Percentiles rank a stretch among this genome's conserved stretches.
Evolutionary conservation across 306 rosid species (phyloP).

Genomic region (Castanopsis chinensis): DNA sequence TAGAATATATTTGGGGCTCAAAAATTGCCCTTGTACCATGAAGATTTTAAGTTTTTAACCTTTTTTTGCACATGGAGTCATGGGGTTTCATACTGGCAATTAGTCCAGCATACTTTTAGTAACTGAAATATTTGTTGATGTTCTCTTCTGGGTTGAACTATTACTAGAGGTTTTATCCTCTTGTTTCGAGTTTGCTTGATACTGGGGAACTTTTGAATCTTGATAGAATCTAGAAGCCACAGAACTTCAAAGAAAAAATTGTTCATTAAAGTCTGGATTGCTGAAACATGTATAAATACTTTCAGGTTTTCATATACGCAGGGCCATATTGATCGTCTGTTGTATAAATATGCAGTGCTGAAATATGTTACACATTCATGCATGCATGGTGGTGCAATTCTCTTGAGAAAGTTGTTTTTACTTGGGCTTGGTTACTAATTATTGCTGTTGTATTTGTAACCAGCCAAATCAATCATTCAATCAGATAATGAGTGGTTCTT

Average conservation of each 20-base stretch:
- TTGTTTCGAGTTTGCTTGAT: not conserved
- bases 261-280: not conserved
- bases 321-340: not conserved
- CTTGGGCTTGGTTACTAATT: slow-evolving; percentile 13
- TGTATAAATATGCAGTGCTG: not conserved
- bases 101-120: not conserved
- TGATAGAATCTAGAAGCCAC: not conserved
- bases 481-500: slow-evolving; percentile 94
- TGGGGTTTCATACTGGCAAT: not conserved
- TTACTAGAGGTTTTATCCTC: not conserved
- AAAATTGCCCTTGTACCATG: not conserved
- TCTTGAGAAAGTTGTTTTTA: not conserved
- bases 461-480: slow-evolving; percentile 70
- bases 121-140: not conserved
- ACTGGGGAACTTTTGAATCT: not conserved
- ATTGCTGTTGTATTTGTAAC: slow-evolving; percentile 29
- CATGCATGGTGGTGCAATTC: not conserved
- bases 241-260: not conserved
- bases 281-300: not conserved
- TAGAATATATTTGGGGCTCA: not conserved
- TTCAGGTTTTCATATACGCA: not conserved
- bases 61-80: not conserved
- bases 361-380: not conserved
- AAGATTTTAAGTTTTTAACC: not conserved
- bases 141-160: not conserved